Evolutionary conservation across 2,329 filamentous ascomycete species (phyloP), one percentile per base, ranked within the genome.

Genomic region (Cytospora piceae): DNA sequence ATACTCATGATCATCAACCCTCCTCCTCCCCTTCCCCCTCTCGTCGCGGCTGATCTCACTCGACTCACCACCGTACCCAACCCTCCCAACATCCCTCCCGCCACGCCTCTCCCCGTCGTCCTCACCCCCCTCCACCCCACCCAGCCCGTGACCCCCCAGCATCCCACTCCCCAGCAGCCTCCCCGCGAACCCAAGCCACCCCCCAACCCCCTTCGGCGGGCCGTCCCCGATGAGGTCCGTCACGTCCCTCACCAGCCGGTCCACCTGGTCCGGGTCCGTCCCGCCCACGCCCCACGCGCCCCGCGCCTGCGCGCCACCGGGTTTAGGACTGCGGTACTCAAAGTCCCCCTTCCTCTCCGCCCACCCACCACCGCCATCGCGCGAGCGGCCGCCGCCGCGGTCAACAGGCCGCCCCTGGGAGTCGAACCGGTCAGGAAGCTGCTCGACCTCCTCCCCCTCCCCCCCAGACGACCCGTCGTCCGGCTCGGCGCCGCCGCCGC

Each of bases 371-470:
- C 53, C 42, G 39, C 20, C 56, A 3, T 72, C 67, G 39, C 57
- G 39, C 20, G 37, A 64, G 20, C 61, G 55, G 17, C 22, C 20
- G 9, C 57, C 22, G 12, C 15, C 37, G 31, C 24, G 63, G 55
- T 77, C 74, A 1, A 85, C 70, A 0, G 77, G 80, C 15, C 73
- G 75, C 1, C 83, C 82, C 2, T 79, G 70, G 0, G 71, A 63
- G 66, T 85, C 81, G 58, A 85, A 85, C 0, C 82, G 78, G 60
- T 81, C 79, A 0, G 82, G 82, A 0, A 85, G 71, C 2, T 75
- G 68, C 68, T 84, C 82, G 1, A 83, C 70, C 0, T 76, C 74
- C 4, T 78, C 74, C 4, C 76, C 74, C 22, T 78, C 74, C 4
- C 76, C 74, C 22, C 73, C 73, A 0, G 71, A 29, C 4, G 66